phyloP scores from a whole-genome alignment of 2,329 filamentous ascomycete species.

The Bisporella sp. region DNA sequence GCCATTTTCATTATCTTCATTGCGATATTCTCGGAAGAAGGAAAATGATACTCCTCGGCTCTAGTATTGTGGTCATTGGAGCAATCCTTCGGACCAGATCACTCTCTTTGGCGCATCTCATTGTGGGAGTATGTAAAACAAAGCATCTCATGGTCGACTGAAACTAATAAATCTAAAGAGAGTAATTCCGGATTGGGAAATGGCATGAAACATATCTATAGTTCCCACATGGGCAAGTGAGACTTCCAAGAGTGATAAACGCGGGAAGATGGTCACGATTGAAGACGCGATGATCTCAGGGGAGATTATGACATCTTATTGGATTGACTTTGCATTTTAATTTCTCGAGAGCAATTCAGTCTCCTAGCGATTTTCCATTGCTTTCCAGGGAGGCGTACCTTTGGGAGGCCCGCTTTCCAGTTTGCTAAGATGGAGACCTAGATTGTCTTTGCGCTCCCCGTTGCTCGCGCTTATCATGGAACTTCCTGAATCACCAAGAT shows the following conservation, averaged over 20 bases:
- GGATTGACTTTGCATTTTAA: conserved; percentile 52
- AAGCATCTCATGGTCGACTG: not conserved
- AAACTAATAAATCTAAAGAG: conserved; percentile 15
- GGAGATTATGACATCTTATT: conserved; percentile 52
- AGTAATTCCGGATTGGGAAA: conserved; percentile 42
- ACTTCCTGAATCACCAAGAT: conserved; percentile 45
- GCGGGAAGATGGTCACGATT: conserved; percentile 55
- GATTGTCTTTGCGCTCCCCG: conserved; percentile 49
- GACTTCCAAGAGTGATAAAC: conserved; percentile 44
- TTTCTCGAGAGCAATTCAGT: conserved; percentile 41
- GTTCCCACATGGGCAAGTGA: conserved; percentile 56
- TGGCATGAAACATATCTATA: conserved; percentile 41
- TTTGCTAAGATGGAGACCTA: not conserved
- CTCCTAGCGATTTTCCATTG: conserved; percentile 55
- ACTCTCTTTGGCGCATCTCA: conserved; percentile 44
- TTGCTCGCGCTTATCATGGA: conserved; percentile 46
- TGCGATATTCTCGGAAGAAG: conserved; percentile 50
- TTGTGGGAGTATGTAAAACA: conserved; percentile 31
- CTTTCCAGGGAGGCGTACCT: conserved; percentile 34
- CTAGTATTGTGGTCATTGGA: conserved; percentile 50
- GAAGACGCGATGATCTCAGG: conserved; percentile 51
- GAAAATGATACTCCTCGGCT: conserved; percentile 49
- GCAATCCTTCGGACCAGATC: conserved; percentile 36
- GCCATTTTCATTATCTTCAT: conserved; percentile 40
- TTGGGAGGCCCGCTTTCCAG: not conserved